Evolutionary conservation across 1,284 basidiomycete genomes (phyloP).

Genomic region (Ceraceosorus guamensis): DNA sequence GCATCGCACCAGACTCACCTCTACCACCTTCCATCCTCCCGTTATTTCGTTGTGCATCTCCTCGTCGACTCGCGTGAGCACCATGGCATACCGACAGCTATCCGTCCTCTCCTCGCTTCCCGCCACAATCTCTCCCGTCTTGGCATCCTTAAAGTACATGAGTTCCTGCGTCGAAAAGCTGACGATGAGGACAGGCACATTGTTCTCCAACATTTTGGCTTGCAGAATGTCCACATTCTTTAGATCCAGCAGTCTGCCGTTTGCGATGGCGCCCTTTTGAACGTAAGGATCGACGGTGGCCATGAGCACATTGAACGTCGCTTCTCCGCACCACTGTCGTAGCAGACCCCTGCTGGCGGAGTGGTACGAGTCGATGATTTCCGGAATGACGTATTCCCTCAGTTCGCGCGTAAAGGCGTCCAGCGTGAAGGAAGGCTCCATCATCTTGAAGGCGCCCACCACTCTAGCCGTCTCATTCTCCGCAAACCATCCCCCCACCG

Average conservation of each 20-base stretch:
- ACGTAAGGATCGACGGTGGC: slow-evolving; percentile 94
- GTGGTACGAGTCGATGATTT: slow-evolving; percentile 92
- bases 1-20: no score
- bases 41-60: slow-evolving; percentile 66
- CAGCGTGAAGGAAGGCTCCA: slow-evolving; percentile 80
- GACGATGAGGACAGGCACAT: slow-evolving; percentile 83
- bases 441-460: slow-evolving; percentile 70
- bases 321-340: slow-evolving; percentile 89
- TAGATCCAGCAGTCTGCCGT: slow-evolving; percentile 41
- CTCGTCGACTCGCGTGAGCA: slow-evolving; percentile 71
- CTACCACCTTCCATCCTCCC: slow-evolving; percentile 95
- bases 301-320: slow-evolving; percentile 85
- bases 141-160: slow-evolving; percentile 79
- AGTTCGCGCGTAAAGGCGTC: slow-evolving; percentile 83
- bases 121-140: slow-evolving; percentile 74
- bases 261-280: slow-evolving; percentile 64
- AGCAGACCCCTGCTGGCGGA: slow-evolving; percentile 78
- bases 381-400: slow-evolving; percentile 93
- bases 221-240: slow-evolving; percentile 41
- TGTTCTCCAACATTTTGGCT: slow-evolving; percentile 57
- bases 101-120: slow-evolving; percentile 85
- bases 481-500: slow-evolving; percentile 81
- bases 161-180: slow-evolving; percentile 91
- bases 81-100: slow-evolving; percentile 85
- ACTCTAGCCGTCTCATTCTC: slow-evolving; percentile 97